Evolutionary conservation across 73 alveolate species (phyloP), one percentile per base, ranked within the genome.

Genomic region (Paramecium octaurelia): DNA sequence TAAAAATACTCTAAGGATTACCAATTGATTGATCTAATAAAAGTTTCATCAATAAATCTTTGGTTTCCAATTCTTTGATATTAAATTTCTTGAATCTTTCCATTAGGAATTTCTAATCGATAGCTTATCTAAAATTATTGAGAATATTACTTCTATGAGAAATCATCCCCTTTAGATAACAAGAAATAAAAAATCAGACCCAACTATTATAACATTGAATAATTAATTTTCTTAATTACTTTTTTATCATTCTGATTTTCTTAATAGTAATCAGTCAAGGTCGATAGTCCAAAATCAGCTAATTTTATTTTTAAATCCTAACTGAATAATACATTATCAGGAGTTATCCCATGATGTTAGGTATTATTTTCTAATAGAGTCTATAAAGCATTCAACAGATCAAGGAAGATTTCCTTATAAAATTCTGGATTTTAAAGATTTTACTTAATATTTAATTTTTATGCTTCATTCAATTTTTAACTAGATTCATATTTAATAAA

Each of bases 311-410:
- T 50, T 40, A 89, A 86, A 58, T 94, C 93, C 83, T 93, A 95
- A 36, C 93, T 95, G 92, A 97, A 88, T 21, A 97, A 92, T 16
- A 97, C 93, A 92, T 97, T 97, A 64, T 88, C 92, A 11, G 99
- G 99, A 75, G 96, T 97, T 70, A 97, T 92, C 92, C 97, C 99
- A 64, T 99, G 73, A 93, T 97, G 99, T 34, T 97, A 95, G 4
- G 97, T 94, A 36, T 93, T 92, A 21, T 85, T 69, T 8, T 96
- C 94, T 85, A 97, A 97, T 27, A 97, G 89, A 87, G 92, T 95
- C 27, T 69, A 24, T 59, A 97, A 64, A 7, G 98, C 99, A 44
- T 77, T 68, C 58, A 96, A 75, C 23, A 95, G 84, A 85, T 97
- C 95, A 87, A 83, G 80, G 95, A 97, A 93, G 18, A 97, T 83